phyloP scores from a whole-genome alignment of 2,329 filamentous ascomycete species.

The Claviceps maximensis region DNA sequence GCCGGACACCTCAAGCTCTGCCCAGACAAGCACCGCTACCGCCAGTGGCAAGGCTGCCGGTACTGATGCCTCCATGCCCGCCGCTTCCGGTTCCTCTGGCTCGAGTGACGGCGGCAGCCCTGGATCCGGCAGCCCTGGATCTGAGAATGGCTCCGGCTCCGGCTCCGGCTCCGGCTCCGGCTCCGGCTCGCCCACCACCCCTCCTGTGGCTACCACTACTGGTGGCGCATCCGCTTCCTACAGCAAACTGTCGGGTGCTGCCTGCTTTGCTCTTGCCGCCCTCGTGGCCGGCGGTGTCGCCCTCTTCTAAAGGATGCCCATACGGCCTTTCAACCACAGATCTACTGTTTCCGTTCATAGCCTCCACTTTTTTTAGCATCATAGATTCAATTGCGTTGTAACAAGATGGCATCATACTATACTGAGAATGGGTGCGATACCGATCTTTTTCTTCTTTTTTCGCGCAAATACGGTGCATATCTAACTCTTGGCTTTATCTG shows the following conservation, averaged over 20 bases:
- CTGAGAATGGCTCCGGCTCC: not conserved
- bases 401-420: not conserved
- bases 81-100: slow-evolving; percentile 3
- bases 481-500: too few species aligned
- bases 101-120: not conserved
- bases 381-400: not conserved
- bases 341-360: not conserved
- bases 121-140: not conserved
- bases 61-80: slow-evolving; percentile 1
- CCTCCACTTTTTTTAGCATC: slow-evolving; percentile 1
- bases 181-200: not conserved
- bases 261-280: slow-evolving; percentile 9
- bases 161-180: slow-evolving; percentile 1
- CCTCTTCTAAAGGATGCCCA: slow-evolving; percentile 6
- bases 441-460: not conserved
- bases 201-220: not conserved
- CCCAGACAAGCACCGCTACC: not conserved
- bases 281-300: slow-evolving; percentile 6
- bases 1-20: slow-evolving; percentile 9
- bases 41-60: slow-evolving; percentile 3
- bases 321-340: not conserved
- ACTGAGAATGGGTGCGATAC: not conserved
- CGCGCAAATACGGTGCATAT: too few species aligned
- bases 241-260: slow-evolving; percentile 7
- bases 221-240: slow-evolving; percentile 2